Evolutionary conservation across 2,329 filamentous ascomycete genomes (phyloP), one percentile per base, ranked within the genome.

Genomic region (Lachnum nothofagi): DNA sequence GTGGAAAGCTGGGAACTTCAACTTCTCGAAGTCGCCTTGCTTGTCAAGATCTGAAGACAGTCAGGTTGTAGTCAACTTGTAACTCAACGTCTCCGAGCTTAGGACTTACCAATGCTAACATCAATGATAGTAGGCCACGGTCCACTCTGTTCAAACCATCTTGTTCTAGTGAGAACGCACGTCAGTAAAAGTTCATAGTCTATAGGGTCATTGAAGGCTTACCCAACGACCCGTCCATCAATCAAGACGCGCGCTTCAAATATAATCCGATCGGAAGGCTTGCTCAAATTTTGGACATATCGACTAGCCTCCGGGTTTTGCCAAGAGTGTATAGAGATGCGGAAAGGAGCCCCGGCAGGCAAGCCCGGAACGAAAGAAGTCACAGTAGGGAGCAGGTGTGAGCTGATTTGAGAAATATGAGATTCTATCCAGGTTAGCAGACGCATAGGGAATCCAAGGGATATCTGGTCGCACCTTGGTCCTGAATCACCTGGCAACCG

Each of bases 261-360:
- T 48, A 78, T 72, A 52, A 82, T 70, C 14, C 73, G 60, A 39
- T 85, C 75, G 7, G 75, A 65, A 38, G 77, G 72, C 52, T 79
- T 77, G 67, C 55, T 79, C 60, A 80, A 74, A 38, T 70, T 70
- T 51, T 73, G 74, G 27, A 80, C 74, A 57, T 77, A 73, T 38
- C 78, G 74, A 56, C 80, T 85, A 46, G 80, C 68, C 16, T 72
- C 70, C 5, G 83, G 83, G 4, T 71, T 74, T 14, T 76, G 75
- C 87, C 87, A 91, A 49, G 77, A 83, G 67, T 91, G 86, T 42
- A 91, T 74, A 2, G 87, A 91, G 42, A 91, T 74, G 53, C 82
- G 78, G 65, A 90, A 91, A 0, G 79, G 73, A 23, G 70, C 71
- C 20, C 79, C 78, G 1, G 70, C 63, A 3, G 72, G 60, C 8